Percentiles rank a stretch among this genome's conserved stretches.
Evolutionary conservation across 495 filamentous ascomycete genomes (phyloP).

Genomic region (Xylaria intraflava): DNA sequence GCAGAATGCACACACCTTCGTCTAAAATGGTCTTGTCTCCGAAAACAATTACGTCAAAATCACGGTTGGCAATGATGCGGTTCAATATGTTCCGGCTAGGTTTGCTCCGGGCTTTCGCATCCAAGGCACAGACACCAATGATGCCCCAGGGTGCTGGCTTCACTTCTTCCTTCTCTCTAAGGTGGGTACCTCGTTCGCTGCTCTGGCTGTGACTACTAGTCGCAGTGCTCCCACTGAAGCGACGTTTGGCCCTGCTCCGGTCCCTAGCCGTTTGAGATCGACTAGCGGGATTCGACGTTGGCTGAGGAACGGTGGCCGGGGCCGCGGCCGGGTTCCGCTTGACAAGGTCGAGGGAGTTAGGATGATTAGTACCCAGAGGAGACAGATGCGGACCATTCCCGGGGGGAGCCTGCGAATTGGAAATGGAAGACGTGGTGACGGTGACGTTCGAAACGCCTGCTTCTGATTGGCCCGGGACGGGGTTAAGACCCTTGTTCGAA

Average conservation of each 20-base stretch:
- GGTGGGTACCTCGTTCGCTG: constrained; percentile 43
- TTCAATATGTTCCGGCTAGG: constrained; percentile 94
- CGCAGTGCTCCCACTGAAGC: constrained; percentile 69
- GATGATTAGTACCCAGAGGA: constrained; percentile 31
- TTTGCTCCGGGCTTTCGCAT: constrained; percentile 93
- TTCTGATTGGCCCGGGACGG: constrained; percentile 36
- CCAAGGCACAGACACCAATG: constrained; percentile 92
- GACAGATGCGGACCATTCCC: constrained; percentile 36
- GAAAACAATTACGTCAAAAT: constrained; percentile 95
- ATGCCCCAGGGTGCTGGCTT: constrained; percentile 47
- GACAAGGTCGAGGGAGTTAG: constrained; percentile 32
- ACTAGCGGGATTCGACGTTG: constrained; percentile 20
- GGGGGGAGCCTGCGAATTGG: constrained; percentile 26
- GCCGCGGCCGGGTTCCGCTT: constrained; percentile 18
- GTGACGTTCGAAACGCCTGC: constrained; percentile 48
- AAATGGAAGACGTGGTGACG: constrained; percentile 46
- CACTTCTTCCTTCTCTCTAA: constrained; percentile 44
- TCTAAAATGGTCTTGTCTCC: constrained; percentile 98
- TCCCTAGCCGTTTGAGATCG: constrained; percentile 51
- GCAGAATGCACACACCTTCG: constrained; percentile 51
- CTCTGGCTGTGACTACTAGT: constrained; percentile 64
- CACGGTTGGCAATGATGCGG: constrained; percentile 76
- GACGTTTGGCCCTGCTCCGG: constrained; percentile 64
- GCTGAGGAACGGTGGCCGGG: constrained; percentile 12
- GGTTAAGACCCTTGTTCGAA: constrained; percentile 29